Conservation (phyloP, 1,284 basidiomycete genomes). For the Pyrrhoderma lamaoense region DNA sequence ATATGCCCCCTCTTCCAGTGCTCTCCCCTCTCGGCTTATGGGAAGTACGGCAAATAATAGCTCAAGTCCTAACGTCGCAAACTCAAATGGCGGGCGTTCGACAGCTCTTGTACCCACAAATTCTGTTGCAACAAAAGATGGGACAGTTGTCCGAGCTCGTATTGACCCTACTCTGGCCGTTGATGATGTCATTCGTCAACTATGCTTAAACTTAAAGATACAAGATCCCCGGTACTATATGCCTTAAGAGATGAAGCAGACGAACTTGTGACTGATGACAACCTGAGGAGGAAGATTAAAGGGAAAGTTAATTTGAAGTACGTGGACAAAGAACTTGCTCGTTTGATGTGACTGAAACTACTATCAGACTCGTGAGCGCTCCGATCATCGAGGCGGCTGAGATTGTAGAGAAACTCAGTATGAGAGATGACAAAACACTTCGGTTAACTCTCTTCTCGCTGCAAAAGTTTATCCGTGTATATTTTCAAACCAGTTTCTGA, state of each 20-base stretch:
- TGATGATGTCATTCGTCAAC: conserved; percentile 71
- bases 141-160: conserved; percentile 64
- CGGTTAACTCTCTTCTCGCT: conserved; percentile 72
- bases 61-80: neutral
- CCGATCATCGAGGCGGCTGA: conserved; percentile 78
- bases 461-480: conserved; percentile 75
- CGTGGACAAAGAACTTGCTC: conserved; percentile 25
- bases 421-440: conserved; percentile 55
- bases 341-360: neutral
- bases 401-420: conserved; percentile 64
- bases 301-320: conserved; percentile 75
- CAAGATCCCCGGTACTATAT: conserved; percentile 73
- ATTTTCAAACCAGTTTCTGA: neutral
- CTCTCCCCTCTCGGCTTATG: conserved; percentile 5
- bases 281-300: conserved; percentile 75
- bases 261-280: conserved; percentile 88
- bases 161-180: conserved; percentile 76
- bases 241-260: conserved; percentile 84
- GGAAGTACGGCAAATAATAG: neutral
- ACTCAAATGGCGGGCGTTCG: conserved; percentile 28
- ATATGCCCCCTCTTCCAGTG: neutral
- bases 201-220: conserved; percentile 76
- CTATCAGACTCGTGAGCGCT: conserved; percentile 67
- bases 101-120: conserved; percentile 65
- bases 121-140: conserved; percentile 67